A percentile compares a stretch with the other conserved stretches of the same genome.
Conservation (phyloP, 441 rosid genomes). For the Euphorbia celastroides region DNA sequence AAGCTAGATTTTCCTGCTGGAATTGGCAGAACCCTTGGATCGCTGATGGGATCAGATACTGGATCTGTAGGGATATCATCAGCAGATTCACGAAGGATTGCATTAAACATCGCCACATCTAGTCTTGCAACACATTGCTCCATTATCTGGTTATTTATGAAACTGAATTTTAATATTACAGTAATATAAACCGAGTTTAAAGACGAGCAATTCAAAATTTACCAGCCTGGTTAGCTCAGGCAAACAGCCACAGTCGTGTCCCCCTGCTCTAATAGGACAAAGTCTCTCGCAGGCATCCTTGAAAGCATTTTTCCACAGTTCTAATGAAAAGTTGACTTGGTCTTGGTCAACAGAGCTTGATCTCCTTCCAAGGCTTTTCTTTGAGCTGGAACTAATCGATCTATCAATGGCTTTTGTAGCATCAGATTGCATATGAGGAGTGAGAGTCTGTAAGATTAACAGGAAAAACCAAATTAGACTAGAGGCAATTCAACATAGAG, state of each 20-base stretch:
- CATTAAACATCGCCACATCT: slow-evolving; percentile 98
- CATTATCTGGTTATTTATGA: slow-evolving; percentile 58
- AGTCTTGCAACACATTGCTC: slow-evolving; percentile 88
- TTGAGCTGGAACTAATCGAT: slow-evolving; percentile 35
- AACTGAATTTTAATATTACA: slow-evolving; percentile 7
- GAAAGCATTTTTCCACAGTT: slow-evolving; percentile 91
- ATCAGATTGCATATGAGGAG: slow-evolving; percentile 85
- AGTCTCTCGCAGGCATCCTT: slow-evolving; percentile 90
- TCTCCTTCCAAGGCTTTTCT: slow-evolving; percentile 38
- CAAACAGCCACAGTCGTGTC: slow-evolving; percentile 93
- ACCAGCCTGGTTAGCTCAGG: slow-evolving; percentile 79
- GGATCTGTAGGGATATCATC: slow-evolving; percentile 96
- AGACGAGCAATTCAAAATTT: slow-evolving; percentile 12
- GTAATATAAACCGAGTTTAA: background rate
- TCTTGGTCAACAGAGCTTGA: slow-evolving; percentile 46
- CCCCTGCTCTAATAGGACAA: slow-evolving; percentile 91
- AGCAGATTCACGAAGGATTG: slow-evolving; percentile 85
- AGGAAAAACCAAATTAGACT: slow-evolving; percentile 20
- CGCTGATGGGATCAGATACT: slow-evolving; percentile 88
- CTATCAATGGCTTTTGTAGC: slow-evolving; percentile 37
- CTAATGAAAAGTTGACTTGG: slow-evolving; percentile 68
- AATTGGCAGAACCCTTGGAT: slow-evolving; percentile 79
- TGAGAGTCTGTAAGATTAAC: slow-evolving; percentile 59
- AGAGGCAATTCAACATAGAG: background rate
- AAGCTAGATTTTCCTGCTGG: slow-evolving; percentile 79